Evolutionary conservation across 352 stramenopile genomes (phyloP).

Genomic region (Pythium aphanidermatum): DNA sequence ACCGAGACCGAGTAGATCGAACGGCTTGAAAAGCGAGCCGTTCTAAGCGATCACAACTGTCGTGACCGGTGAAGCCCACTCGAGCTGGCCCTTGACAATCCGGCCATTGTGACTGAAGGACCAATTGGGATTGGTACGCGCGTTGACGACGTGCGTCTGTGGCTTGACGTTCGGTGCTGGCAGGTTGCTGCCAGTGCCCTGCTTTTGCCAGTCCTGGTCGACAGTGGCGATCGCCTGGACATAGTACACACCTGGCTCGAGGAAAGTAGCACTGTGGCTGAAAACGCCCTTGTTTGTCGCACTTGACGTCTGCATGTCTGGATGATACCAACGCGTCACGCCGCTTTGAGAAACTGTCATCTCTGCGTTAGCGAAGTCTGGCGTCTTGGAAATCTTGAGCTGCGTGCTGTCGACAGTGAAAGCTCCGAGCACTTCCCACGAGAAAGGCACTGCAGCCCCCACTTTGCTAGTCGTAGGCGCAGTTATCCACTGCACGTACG

Average conservation of each 20-base stretch:
- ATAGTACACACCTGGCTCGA: slow-evolving; percentile 38
- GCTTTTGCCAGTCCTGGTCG: slow-evolving; percentile 56
- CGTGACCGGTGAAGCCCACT: slow-evolving; percentile 39
- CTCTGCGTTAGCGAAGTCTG: slow-evolving; percentile 19
- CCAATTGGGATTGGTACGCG: slow-evolving; percentile 46
- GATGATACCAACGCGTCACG: slow-evolving; percentile 59
- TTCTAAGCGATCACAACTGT: not conserved
- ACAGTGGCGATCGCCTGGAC: slow-evolving; percentile 51
- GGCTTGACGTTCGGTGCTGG: slow-evolving; percentile 43
- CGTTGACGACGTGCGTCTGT: slow-evolving; percentile 57
- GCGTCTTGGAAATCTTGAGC: slow-evolving; percentile 37
- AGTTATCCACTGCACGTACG: slow-evolving; percentile 76
- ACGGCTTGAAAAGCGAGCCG: too few species aligned
- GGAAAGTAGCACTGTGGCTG: slow-evolving; percentile 30
- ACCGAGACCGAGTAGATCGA: too few species aligned
- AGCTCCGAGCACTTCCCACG: slow-evolving; percentile 51
- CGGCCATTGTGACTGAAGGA: slow-evolving; percentile 46
- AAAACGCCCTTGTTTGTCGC: slow-evolving; percentile 50
- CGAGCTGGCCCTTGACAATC: slow-evolving; percentile 36
- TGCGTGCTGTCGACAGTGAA: slow-evolving; percentile 59
- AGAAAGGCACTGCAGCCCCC: slow-evolving; percentile 18
- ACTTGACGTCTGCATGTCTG: slow-evolving; percentile 29
- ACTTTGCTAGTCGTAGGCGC: slow-evolving; percentile 15
- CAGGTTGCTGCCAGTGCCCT: slow-evolving; percentile 30
- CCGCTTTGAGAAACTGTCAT: slow-evolving; percentile 31